Conservation (phyloP, 805 yeast genomes). For the Zygoascus ofunaensis region DNA sequence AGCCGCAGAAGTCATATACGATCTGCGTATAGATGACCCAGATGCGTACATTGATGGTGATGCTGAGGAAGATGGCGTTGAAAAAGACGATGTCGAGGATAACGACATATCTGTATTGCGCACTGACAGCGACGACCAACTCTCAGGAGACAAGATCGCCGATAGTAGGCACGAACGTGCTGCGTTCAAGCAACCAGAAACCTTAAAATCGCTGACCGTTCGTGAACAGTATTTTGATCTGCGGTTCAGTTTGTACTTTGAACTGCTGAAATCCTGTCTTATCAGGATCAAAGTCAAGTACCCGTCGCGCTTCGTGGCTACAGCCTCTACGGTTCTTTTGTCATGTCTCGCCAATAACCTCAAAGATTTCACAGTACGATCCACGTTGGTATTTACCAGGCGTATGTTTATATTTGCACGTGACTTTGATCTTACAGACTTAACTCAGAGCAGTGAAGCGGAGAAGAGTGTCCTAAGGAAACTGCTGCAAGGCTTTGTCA, state of each 20-base stretch:
- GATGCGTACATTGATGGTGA: constrained; percentile 18
- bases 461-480: constrained; percentile 46
- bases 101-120: neutral
- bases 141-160: neutral
- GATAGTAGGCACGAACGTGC: neutral
- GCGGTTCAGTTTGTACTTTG: constrained; percentile 57
- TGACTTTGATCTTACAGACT: constrained; percentile 40
- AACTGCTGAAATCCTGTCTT: constrained; percentile 50
- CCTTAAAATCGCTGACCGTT: constrained; percentile 5
- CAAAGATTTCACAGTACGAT: constrained; percentile 24
- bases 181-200: neutral
- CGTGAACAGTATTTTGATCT: constrained; percentile 35
- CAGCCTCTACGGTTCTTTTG: constrained; percentile 52
- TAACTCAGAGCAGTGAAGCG: constrained; percentile 33
- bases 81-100: neutral
- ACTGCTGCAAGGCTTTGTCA: constrained; percentile 52
- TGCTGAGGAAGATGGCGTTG: constrained; percentile 14
- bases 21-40: constrained; percentile 26
- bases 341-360: constrained; percentile 41
- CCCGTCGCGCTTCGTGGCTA: constrained; percentile 72
- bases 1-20: constrained; percentile 52
- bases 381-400: constrained; percentile 41
- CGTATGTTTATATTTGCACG: constrained; percentile 50
- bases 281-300: constrained; percentile 55
- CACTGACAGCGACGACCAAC: neutral